phyloP scores from a whole-genome alignment of 1,284 basidiomycete genomes.

The Xanthoconium separans region DNA sequence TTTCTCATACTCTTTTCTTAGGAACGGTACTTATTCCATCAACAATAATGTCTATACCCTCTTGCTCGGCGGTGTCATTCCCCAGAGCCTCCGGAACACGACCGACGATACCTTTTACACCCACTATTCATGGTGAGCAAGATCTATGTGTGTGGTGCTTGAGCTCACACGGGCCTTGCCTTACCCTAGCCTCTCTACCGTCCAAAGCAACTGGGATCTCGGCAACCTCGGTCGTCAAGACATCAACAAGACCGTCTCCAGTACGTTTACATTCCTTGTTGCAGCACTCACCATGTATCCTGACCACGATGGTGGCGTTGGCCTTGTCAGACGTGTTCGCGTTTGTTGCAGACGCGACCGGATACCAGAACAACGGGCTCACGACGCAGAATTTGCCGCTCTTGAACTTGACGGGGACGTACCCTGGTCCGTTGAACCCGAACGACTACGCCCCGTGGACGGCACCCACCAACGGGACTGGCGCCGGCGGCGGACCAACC shows the following conservation, averaged over 20 bases:
- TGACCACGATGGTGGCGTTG: not conserved
- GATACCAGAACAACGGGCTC: slow-evolving; percentile 35
- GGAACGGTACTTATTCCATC: slow-evolving; percentile 45
- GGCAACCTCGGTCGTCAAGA: slow-evolving; percentile 1
- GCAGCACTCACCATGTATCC: too few species aligned
- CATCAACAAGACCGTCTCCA: not conserved
- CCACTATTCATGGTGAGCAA: slow-evolving; percentile 53
- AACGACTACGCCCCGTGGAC: slow-evolving; percentile 39
- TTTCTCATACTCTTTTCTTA: slow-evolving; percentile 16
- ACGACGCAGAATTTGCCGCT: slow-evolving; percentile 26
- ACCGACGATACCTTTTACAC: slow-evolving; percentile 59
- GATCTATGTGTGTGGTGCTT: not conserved
- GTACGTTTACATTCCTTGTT: not conserved
- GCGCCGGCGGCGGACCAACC: slow-evolving; percentile 42
- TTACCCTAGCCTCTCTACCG: not conserved
- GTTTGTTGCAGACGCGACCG: slow-evolving; percentile 41
- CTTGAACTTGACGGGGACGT: slow-evolving; percentile 32
- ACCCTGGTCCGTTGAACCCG: slow-evolving; percentile 37
- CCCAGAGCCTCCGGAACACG: slow-evolving; percentile 42
- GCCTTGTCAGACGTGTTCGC: slow-evolving; percentile 42
- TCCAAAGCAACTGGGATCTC: not conserved
- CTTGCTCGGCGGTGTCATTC: slow-evolving; percentile 54
- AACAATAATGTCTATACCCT: slow-evolving; percentile 51
- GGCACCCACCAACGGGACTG: slow-evolving; percentile 37
- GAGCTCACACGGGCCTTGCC: not conserved